Conservation (phyloP, 2,329 filamentous ascomycete species). For the Talaromyces marneffei region DNA sequence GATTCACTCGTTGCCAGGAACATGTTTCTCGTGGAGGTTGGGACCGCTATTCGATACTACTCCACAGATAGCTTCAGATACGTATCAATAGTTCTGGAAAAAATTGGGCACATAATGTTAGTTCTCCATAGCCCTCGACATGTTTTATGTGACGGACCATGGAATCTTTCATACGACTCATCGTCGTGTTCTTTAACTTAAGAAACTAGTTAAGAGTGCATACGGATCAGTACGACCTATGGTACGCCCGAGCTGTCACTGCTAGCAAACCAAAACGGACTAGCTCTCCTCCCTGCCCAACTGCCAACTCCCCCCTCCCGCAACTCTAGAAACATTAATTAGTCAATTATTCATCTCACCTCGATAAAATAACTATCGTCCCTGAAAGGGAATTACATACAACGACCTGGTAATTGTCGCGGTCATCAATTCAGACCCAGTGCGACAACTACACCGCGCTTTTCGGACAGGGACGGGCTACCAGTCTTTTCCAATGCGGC, state of each 20-base stretch:
- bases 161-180: not conserved
- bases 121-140: no score
- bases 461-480: not conserved
- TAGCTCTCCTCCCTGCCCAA: slow-evolving; percentile 2
- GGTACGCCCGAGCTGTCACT: not conserved
- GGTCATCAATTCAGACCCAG: not conserved
- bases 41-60: not conserved
- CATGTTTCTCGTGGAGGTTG: not conserved
- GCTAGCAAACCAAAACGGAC: not conserved
- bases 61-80: not conserved
- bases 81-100: not conserved
- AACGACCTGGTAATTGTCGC: not conserved
- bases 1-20: not conserved
- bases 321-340: not conserved
- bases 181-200: not conserved
- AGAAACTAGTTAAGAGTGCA: not conserved
- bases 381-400: not conserved
- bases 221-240: no score
- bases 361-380: not conserved
- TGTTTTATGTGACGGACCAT: not conserved
- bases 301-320: slow-evolving; percentile 5
- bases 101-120: not conserved
- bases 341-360: not conserved
- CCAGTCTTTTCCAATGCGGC: slow-evolving; percentile 29
- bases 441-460: not conserved